A percentile compares a stretch with the other conserved stretches of the same genome.
These are phyloP conservation scores for Acanthamoeba royreba DNA, from an alignment of 208 protist genomes.

Conservation along the genomic window DNA sequence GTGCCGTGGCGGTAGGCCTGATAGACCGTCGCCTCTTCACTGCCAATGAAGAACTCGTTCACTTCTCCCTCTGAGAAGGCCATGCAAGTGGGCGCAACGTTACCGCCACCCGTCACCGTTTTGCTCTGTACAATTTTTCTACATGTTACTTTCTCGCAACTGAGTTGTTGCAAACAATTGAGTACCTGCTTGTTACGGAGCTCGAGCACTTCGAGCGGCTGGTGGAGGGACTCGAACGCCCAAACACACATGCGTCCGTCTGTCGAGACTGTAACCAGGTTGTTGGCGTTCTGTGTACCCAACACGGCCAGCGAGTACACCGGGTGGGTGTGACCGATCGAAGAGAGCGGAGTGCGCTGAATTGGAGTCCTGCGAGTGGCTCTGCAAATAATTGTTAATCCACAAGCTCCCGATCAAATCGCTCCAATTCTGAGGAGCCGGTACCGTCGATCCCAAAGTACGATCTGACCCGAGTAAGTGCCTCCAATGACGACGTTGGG, in stretches of 20 bases:
- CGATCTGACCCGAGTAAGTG: conserved; percentile 74
- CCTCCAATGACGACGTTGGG: conserved; percentile 72
- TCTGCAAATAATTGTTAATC: neutral
- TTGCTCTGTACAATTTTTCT: neutral
- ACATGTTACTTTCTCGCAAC: neutral
- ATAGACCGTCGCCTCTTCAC: conserved; percentile 69
- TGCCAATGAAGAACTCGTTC: conserved; percentile 70
- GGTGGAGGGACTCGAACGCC: conserved; percentile 68
- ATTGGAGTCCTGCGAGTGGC: conserved; percentile 52
- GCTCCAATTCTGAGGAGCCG: neutral
- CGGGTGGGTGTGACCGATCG: conserved; percentile 64
- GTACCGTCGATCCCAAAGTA: conserved; percentile 73
- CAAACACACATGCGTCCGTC: conserved; percentile 78
- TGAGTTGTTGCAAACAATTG: neutral
- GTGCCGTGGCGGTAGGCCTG: conserved; percentile 57
- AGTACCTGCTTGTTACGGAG: conserved; percentile 43
- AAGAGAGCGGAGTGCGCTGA: conserved; percentile 61
- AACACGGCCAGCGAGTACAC: conserved; percentile 69
- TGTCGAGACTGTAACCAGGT: conserved; percentile 68
- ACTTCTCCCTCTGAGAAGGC: conserved; percentile 68
- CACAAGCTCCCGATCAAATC: neutral
- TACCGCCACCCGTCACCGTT: neutral
- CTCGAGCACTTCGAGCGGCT: conserved; percentile 57
- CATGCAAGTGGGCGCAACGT: conserved; percentile 58
- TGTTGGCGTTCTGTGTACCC: conserved; percentile 73